A percentile compares a stretch with the other conserved stretches of the same genome.
phyloP scores from a whole-genome alignment of 2,329 filamentous ascomycete genomes.

The Aulographum hederae region DNA sequence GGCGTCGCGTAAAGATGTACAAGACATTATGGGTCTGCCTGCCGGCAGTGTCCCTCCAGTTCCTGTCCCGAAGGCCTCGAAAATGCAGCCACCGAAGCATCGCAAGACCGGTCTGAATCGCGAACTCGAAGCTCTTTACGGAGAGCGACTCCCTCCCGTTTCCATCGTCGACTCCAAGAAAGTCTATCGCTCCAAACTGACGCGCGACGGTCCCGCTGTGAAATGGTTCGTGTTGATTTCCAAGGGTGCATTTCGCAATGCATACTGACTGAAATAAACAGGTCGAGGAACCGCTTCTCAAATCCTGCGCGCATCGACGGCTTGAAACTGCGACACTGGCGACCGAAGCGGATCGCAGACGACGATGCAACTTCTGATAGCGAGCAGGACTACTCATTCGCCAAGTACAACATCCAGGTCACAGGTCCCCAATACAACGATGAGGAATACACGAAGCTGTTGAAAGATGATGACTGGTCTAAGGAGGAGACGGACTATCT shows the following conservation, averaged over 20 bases:
- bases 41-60: slow-evolving; percentile 3
- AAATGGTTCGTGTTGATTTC: neutral
- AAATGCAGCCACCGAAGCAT: slow-evolving; percentile 5
- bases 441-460: slow-evolving; percentile 62
- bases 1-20: slow-evolving; percentile 8
- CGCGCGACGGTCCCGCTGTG: slow-evolving; percentile 2
- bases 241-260: neutral
- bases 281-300: slow-evolving; percentile 49
- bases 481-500: slow-evolving; percentile 90
- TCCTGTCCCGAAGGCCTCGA: slow-evolving; percentile 2
- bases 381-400: slow-evolving; percentile 39
- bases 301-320: slow-evolving; percentile 62
- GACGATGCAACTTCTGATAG: slow-evolving; percentile 12
- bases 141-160: slow-evolving; percentile 5
- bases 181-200: slow-evolving; percentile 5
- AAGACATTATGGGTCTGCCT: slow-evolving; percentile 8
- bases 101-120: slow-evolving; percentile 2
- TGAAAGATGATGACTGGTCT: slow-evolving; percentile 66
- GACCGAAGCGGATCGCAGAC: slow-evolving; percentile 16
- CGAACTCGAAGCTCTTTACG: slow-evolving; percentile 5
- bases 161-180: slow-evolving; percentile 5
- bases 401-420: slow-evolving; percentile 75
- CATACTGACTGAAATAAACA: slow-evolving; percentile 37
- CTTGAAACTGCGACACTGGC: slow-evolving; percentile 66
- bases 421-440: slow-evolving; percentile 68